Evolutionary conservation across 164 flowering plant species (phyloP), one percentile per base, ranked within the genome.

Genomic region (Tinospora cordifolia): DNA sequence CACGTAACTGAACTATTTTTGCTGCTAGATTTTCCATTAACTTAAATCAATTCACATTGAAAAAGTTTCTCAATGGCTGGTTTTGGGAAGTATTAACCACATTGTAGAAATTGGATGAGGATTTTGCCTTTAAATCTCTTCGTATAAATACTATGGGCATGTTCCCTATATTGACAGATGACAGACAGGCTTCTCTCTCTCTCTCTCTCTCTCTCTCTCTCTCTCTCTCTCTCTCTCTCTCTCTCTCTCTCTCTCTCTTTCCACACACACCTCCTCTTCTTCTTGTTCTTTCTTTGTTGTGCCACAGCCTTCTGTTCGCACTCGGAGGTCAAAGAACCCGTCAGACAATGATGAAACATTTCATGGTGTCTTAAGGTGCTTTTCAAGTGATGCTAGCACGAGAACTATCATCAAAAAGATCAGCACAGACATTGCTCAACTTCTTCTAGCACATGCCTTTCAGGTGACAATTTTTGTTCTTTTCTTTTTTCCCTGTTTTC

Each of bases 241-340:
- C 11, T 30, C 27, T 11, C 62, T 57, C 13, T 25, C 40, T 41
- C 21, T 22, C 49, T 62, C 1, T 39, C 6, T 63, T n/a, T n/a
- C n/a, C n/a, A n/a, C n/a, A n/a, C n/a, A n/a, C n/a, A n/a, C n/a
- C n/a, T n/a, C n/a, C n/a, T n/a, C n/a, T n/a, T n/a, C n/a, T n/a
- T n/a, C n/a, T n/a, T n/a, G n/a, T 68, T 10, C 65, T 2, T 68
- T 49, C 14, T 8, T 25, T 38, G 17, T 54, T 59, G 7, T 80
- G 71, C 80, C 91, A 96, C 82, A 93, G 97, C 82, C 88, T 77
- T 81, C 91, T 66, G 82, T 84, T 77, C 94, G 90, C 69, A 88
- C 92, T n/a, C 79, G 94, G 73, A 90, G 85, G 40, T 85, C 91
- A 66, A 83, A 78, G 69, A 77, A 47, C 69, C 44, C 82, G 15